phyloP scores from a whole-genome alignment of 345 rosid species.

The Rhodomyrtus tomentosa region DNA sequence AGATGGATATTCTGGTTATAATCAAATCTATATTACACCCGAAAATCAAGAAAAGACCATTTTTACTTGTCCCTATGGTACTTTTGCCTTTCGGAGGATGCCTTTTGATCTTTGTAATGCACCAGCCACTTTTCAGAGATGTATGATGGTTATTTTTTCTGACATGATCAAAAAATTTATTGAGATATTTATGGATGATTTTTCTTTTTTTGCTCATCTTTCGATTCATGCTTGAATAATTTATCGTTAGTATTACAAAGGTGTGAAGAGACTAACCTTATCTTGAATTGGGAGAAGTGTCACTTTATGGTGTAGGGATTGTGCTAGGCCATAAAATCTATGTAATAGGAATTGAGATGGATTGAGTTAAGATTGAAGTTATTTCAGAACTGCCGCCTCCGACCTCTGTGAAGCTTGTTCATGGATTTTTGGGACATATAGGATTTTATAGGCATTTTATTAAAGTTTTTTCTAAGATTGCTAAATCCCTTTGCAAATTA shows the following conservation, averaged over 20 bases:
- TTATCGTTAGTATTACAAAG: neutral
- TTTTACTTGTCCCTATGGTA: neutral
- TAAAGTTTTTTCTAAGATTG: no score
- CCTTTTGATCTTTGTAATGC: neutral
- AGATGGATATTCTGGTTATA: no score
- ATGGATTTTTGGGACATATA: no score
- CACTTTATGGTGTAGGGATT: neutral
- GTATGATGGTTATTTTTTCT: neutral
- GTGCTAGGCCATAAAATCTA: neutral
- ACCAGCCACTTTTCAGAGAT: neutral
- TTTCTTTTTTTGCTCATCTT: neutral
- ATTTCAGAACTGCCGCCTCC: neutral
- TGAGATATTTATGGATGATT: constrained; percentile 1
- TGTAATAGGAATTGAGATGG: neutral
- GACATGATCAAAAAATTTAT: neutral
- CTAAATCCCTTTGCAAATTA: no score
- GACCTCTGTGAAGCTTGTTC: neutral
- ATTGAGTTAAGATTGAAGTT: neutral
- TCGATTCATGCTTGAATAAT: neutral
- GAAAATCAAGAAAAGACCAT: no score
- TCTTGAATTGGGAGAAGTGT: neutral
- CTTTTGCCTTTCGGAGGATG: neutral
- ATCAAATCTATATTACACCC: no score
- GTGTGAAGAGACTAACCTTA: neutral
- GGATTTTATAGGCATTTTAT: no score